Conservation (phyloP, 2,329 filamentous ascomycete species). For the Rhinocladiella mackenziei region DNA sequence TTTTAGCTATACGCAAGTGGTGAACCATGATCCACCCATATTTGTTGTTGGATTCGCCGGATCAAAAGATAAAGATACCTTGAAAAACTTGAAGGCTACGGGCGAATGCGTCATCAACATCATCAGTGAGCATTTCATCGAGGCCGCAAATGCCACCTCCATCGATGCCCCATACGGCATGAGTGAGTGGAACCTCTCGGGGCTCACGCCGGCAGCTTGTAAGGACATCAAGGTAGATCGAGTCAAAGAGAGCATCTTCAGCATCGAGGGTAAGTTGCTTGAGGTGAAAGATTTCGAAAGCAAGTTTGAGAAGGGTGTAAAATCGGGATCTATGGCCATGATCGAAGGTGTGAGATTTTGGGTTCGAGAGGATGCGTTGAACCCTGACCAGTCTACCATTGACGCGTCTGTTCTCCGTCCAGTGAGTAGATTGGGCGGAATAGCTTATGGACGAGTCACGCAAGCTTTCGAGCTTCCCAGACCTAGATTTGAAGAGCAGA, state of each 20-base stretch:
- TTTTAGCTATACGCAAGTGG: conserved; percentile 78
- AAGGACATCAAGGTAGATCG: conserved; percentile 65
- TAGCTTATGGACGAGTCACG: conserved; percentile 70
- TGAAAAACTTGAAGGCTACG: conserved; percentile 67
- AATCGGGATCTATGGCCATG: conserved; percentile 68
- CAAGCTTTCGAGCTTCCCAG: conserved; percentile 69
- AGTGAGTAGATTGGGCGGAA: conserved; percentile 71
- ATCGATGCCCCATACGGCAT: conserved; percentile 74
- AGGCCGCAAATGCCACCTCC: conserved; percentile 75
- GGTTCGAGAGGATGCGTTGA: conserved; percentile 82
- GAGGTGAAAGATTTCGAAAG: conserved; percentile 74
- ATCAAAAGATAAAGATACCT: conserved; percentile 77
- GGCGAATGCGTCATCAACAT: conserved; percentile 82
- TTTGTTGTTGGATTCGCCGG: conserved; percentile 64
- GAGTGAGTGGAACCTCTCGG: conserved; percentile 75
- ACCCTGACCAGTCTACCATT: conserved; percentile 69
- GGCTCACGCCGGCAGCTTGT: conserved; percentile 66
- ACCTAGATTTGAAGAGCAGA: conserved; percentile 37
- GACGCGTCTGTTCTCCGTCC: conserved; percentile 73
- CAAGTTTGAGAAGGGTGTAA: conserved; percentile 64
- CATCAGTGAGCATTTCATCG: conserved; percentile 75
- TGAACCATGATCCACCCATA: conserved; percentile 80
- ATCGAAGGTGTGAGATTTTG: conserved; percentile 85
- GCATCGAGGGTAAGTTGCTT: conserved; percentile 74
- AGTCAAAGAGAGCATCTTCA: conserved; percentile 78